Evolutionary conservation across 192 early-diverging fungal species (phyloP), one percentile per base, ranked within the genome.

Genomic region (Phlyctochytrium planicorne): DNA sequence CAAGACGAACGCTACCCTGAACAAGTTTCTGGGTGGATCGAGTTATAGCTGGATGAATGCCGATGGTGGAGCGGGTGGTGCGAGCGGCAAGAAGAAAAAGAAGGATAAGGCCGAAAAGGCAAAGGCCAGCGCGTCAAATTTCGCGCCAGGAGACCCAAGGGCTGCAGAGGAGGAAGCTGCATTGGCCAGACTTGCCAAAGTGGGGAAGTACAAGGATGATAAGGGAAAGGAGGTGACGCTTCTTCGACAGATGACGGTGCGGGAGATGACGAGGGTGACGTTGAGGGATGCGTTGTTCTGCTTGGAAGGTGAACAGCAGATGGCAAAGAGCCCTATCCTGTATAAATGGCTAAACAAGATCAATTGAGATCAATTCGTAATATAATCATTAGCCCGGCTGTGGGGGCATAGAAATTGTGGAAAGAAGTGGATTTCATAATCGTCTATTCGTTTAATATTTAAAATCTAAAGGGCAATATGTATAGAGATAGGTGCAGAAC

Each of bases 221-320:
- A 20, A 63, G 10, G 69, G 69, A 20, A 71, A 57, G 31, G 63
- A 65, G 35, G 30, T 71, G 27, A 3, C 3, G 12, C 25, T 71
- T 25, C 61, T 27, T 16, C 34, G 69, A 0, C 20, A 3, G 0
- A 71, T 71, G 69, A 71, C 35, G 47, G 69, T 32, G 2, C 63
- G 63, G 62, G 69, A 71, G 32, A 71, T 71, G 69, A 63, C 61
- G 32, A 47, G 69, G 2, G 69, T 71, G 3, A 71, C 69, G 3
- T 34, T 71, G 30, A 63, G 63, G 25, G 69, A 71, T 34, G 68
- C 63, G 24, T 55, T 71, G 31, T 65, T 64, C 57, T 60, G 31
- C 12, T 17, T 71, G 29, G 69, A 71, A 35, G 14, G 37, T n/a
- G 69, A 71, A 35, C 61, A 60, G 30, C 69, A 63, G 1, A 65